Evolutionary conservation across 495 filamentous ascomycete genomes (phyloP).

Genomic region (Lepidopterella palustris): DNA sequence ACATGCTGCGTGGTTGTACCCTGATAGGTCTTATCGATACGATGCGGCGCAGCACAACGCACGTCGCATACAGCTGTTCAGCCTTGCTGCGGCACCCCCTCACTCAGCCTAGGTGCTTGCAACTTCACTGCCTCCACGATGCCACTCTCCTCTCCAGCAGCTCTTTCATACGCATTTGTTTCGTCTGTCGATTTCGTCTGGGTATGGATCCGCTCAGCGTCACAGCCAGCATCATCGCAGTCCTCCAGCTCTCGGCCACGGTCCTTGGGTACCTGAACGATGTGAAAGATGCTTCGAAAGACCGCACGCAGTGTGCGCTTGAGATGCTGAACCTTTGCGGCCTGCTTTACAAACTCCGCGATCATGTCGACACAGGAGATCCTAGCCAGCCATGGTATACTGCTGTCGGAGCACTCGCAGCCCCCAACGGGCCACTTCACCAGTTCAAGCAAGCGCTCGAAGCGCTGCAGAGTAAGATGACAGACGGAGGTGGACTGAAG

Average conservation of each 20-base stretch:
- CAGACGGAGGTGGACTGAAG: conserved; percentile 7
- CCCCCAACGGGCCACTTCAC: conserved; percentile 17
- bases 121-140: conserved; percentile 11
- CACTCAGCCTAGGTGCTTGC: conserved; percentile 6
- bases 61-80: conserved; percentile 5
- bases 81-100: conserved; percentile 3
- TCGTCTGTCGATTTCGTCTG: not conserved
- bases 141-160: conserved; percentile 2
- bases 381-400: conserved; percentile 21
- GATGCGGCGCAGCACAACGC: not conserved
- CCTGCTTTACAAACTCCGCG: conserved; percentile 29
- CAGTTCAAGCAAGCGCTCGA: conserved; percentile 24
- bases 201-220: conserved; percentile 28
- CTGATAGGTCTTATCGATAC: conserved; percentile 2
- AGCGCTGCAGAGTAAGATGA: conserved; percentile 19
- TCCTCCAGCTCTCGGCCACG: conserved; percentile 28
- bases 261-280: conserved; percentile 30
- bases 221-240: conserved; percentile 32
- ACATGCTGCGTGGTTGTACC: too few relatives aligned
- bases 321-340: conserved; percentile 25
- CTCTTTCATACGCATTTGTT: conserved; percentile 5
- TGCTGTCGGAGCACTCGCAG: conserved; percentile 19
- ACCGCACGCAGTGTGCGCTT: conserved; percentile 19
- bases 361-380: conserved; percentile 22
- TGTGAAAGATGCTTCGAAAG: conserved; percentile 33